phyloP scores from a whole-genome alignment of 768 basidiomycete genomes.

The Auriscalpium orientale region DNA sequence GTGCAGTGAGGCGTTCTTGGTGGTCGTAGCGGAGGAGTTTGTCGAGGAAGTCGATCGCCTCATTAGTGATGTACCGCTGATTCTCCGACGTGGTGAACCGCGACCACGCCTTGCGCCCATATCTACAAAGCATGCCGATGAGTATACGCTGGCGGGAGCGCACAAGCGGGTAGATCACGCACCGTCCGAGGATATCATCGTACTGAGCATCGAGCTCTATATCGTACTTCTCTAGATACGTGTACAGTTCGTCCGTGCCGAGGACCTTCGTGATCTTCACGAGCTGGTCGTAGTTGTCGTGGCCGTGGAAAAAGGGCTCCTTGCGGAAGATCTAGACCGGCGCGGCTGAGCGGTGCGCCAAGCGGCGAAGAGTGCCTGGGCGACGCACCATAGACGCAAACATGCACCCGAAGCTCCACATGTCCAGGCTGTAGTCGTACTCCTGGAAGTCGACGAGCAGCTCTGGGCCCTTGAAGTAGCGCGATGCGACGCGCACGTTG shows the following conservation, averaged over 20 bases:
- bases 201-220: slow-evolving; percentile 95
- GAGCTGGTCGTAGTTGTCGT: slow-evolving; percentile 97
- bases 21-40: slow-evolving; percentile 95
- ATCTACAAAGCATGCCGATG: slow-evolving; percentile 36
- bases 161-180: slow-evolving; percentile 14
- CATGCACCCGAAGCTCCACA: slow-evolving; percentile 99
- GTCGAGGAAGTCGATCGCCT: slow-evolving; percentile 94
- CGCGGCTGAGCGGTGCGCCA: background rate
- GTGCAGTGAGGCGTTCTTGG: slow-evolving; percentile 91
- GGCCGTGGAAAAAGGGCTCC: slow-evolving; percentile 98
- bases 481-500: slow-evolving; percentile 94
- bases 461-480: slow-evolving; percentile 98
- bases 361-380: background rate
- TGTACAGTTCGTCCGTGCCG: slow-evolving; percentile 90
- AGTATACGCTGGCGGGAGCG: slow-evolving; percentile 4
- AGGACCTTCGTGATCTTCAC: slow-evolving; percentile 98
- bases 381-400: slow-evolving; percentile 87
- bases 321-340: slow-evolving; percentile 86
- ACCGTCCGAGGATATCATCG: slow-evolving; percentile 89
- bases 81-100: slow-evolving; percentile 94
- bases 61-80: slow-evolving; percentile 92
- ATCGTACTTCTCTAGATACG: slow-evolving; percentile 91
- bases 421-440: slow-evolving; percentile 95
- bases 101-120: slow-evolving; percentile 92
- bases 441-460: slow-evolving; percentile 96